A percentile compares a stretch with the other conserved stretches of the same genome.
These are phyloP conservation scores for Rhodotorula sp. DNA, from an alignment of 1,284 basidiomycete genomes.

Conservation along the genomic window DNA sequence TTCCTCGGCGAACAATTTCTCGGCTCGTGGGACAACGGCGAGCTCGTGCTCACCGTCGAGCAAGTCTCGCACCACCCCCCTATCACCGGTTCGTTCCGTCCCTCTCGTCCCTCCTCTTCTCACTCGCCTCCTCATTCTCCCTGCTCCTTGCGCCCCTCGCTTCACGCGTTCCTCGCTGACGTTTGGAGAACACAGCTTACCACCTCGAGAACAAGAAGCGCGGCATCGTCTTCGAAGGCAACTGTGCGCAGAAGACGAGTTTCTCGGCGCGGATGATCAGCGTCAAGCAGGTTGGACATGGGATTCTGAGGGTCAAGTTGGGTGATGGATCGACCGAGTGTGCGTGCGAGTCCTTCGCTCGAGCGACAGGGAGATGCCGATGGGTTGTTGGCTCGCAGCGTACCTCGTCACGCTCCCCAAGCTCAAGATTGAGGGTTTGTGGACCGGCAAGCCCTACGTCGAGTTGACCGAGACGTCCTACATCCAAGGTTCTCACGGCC, in stretches of 20 bases:
- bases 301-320: slow-evolving; percentile 69
- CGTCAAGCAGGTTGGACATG: slow-evolving; percentile 95
- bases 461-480: slow-evolving; percentile 81
- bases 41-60: slow-evolving; percentile 88
- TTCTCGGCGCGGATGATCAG: slow-evolving; percentile 68
- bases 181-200: slow-evolving; percentile 47
- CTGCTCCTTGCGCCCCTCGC: no score
- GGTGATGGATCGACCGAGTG: slow-evolving; percentile 61
- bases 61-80: slow-evolving; percentile 91
- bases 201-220: slow-evolving; percentile 79
- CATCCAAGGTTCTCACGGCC: slow-evolving; percentile 77
- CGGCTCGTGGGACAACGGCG: slow-evolving; percentile 81
- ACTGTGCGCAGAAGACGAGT: slow-evolving; percentile 91
- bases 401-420: slow-evolving; percentile 84
- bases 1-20: slow-evolving; percentile 66
- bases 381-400: slow-evolving; percentile 41
- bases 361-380: neutral
- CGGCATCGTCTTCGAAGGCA: slow-evolving; percentile 76
- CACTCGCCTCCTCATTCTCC: neutral
- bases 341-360: neutral
- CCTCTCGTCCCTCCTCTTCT: neutral
- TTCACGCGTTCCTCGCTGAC: slow-evolving; percentile 49
- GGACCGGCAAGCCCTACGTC: slow-evolving; percentile 63
- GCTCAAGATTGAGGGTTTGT: slow-evolving; percentile 49
- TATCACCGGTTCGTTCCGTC: slow-evolving; percentile 18